Evolutionary conservation across 2,329 filamentous ascomycete genomes (phyloP), one percentile per base, ranked within the genome.

Genomic region (Rutstroemia sp.): DNA sequence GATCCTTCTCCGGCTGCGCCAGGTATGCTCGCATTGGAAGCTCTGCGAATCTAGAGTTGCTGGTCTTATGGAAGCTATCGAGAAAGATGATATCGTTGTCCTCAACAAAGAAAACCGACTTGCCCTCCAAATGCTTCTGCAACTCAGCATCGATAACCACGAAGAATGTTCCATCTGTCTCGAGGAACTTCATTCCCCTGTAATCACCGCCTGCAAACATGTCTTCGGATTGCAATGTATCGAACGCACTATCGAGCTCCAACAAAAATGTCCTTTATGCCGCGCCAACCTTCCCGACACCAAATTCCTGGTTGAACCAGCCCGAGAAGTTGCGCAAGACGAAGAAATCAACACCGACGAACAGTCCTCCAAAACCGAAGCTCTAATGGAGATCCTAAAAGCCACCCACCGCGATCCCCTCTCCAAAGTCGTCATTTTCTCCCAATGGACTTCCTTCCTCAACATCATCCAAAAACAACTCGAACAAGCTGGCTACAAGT

Each of bases 11-110:
- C 84, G 92, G 12, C 81, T 95, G 62, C 82, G 92, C 17, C 91
- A 96, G 72, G 81, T 88, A 69, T 96, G 91, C 72, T 91, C 92
- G 62, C 91, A 95, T 69, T 95, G 89, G 89, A 85, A 86, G 8
- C 78, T 96, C 10, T 89, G 88, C 66, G 86, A 84, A 50, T 78
- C 87, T 34, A 84, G 88, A 12, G 78, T 95, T n/a, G 79, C 81
- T 9, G 81, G 84, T n/a, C 77, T 95, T 21, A 76, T 92, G 67
- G 75, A 80, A 19, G 75, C 88, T 2, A 76, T 95, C 2, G 86
- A 89, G 45, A 78, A 81, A 16, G 76, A 87, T 8, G 62, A 80
- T 83, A 48, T 86, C 1, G 84, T 95, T 0, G 77, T 80, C 0
- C 76, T 95, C 23, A 92, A 82, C 2, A 78, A 81, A 0, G 85